Percentiles rank a stretch among this genome's conserved stretches.
Evolutionary conservation across 2,329 filamentous ascomycete species (phyloP).

Genomic region (Fusarium sp.): DNA sequence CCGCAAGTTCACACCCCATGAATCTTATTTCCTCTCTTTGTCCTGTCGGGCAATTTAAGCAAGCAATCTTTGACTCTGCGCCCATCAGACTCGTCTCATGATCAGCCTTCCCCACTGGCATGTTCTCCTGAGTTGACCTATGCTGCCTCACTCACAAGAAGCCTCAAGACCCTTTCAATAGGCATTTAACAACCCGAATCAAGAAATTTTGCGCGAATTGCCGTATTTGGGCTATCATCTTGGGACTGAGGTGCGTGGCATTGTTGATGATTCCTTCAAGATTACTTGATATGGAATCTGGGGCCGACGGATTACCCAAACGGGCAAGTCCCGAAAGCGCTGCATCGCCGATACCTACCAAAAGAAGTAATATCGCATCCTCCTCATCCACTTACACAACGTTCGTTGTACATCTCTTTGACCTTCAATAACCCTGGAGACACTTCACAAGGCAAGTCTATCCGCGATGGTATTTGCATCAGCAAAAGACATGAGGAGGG

Average conservation of each 20-base stretch:
- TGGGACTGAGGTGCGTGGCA: not conserved
- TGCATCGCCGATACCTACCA: not conserved
- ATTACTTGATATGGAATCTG: not conserved
- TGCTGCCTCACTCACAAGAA: not conserved
- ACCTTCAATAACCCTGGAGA: not conserved
- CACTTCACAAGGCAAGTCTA: not conserved
- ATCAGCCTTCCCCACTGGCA: not conserved
- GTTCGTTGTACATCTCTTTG: not conserved
- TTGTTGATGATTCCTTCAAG: fast-evolving
- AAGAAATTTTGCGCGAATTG: not conserved
- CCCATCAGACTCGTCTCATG: not conserved
- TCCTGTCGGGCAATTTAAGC: not conserved
- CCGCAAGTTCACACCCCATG: not conserved
- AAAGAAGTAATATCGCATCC: not conserved
- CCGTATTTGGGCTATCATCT: not conserved
- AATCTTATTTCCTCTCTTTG: not conserved
- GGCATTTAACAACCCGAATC: not conserved
- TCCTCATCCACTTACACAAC: not conserved
- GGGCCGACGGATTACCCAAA: not conserved
- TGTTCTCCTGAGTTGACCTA: not conserved
- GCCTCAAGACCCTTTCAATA: not conserved
- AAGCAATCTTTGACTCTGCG: not conserved
- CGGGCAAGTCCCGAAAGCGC: not conserved
- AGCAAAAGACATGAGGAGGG: no score
- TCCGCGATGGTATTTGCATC: no score